phyloP scores from a whole-genome alignment of 768 basidiomycete genomes.

The Hypholoma fasciculare region DNA sequence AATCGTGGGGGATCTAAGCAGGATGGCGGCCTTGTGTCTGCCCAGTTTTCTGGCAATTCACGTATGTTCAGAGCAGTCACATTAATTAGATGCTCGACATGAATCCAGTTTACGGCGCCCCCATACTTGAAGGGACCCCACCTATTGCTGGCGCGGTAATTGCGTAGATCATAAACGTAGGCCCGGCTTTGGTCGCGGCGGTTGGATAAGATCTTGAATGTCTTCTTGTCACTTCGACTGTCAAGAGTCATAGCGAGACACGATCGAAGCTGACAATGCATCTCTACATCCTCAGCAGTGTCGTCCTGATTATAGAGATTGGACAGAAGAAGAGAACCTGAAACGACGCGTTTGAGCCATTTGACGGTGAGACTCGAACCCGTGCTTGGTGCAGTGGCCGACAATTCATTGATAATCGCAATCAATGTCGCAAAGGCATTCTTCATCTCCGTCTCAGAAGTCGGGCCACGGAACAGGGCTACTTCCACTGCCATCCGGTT shows the following conservation, averaged over 20 bases:
- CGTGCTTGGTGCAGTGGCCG: constrained; percentile 20
- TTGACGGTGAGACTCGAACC: constrained; percentile 38
- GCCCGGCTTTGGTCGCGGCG: constrained; percentile 51
- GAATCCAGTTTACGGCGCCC: constrained; percentile 58
- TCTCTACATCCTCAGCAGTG: constrained; percentile 24
- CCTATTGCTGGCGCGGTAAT: constrained; percentile 47
- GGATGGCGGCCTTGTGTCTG: constrained; percentile 43
- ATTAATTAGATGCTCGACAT: constrained; percentile 58
- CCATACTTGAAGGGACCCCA: constrained; percentile 60
- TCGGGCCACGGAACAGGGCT: constrained; percentile 16
- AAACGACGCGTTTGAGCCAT: constrained; percentile 47
- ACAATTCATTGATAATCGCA: constrained; percentile 34
- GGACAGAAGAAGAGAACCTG: constrained; percentile 36
- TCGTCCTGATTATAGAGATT: constrained; percentile 14
- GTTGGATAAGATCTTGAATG: constrained; percentile 24
- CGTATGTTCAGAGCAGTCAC: constrained; percentile 53
- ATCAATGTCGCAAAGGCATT: constrained; percentile 41
- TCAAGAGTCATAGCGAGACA: constrained; percentile 48
- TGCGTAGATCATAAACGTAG: constrained; percentile 64
- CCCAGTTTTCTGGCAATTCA: constrained; percentile 39
- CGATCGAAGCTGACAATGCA: constrained; percentile 45
- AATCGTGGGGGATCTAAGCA: constrained; percentile 52
- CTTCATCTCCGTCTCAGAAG: constrained; percentile 24
- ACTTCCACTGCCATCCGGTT: constrained; percentile 42
- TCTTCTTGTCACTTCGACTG: constrained; percentile 25